A percentile compares a stretch with the other conserved stretches of the same genome.
Evolutionary conservation across 2,329 filamentous ascomycete genomes (phyloP).

Genomic region (Plectosphaerella cucumerina): DNA sequence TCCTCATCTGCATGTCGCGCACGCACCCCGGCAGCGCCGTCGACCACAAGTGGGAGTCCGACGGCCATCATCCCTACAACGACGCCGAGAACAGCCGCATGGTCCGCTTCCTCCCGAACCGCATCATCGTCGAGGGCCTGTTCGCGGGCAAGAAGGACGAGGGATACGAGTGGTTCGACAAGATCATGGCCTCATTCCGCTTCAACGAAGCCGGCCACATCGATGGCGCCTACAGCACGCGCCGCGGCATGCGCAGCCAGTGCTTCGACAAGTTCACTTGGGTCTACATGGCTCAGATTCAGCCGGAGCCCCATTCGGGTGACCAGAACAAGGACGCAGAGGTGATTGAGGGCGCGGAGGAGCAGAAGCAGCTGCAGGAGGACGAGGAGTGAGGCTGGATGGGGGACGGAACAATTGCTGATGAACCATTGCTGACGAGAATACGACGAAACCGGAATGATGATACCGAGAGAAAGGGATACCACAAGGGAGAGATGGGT

Average conservation of each 20-base stretch:
- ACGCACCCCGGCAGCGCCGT: constrained; percentile 27
- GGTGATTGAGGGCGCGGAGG: neutral
- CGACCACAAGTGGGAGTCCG: constrained; percentile 28
- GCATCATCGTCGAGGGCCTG: constrained; percentile 9
- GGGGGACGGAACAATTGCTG: too few species aligned
- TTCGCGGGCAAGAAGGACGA: constrained; percentile 1
- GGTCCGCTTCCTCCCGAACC: constrained; percentile 2
- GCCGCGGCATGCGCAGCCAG: constrained; percentile 8
- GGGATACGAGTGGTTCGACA: constrained; percentile 4
- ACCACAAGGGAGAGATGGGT: too few species aligned
- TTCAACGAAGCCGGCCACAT: constrained; percentile 8
- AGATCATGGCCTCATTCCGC: constrained; percentile 5
- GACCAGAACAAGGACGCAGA: neutral
- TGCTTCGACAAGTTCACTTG: constrained; percentile 27
- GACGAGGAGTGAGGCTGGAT: too few species aligned
- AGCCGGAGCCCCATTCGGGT: neutral
- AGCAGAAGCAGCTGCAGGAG: too few species aligned
- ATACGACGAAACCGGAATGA: too few species aligned
- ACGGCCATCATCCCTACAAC: constrained; percentile 2
- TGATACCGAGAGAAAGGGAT: too few species aligned
- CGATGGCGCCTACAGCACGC: constrained; percentile 10
- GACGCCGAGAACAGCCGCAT: neutral
- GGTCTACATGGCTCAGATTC: constrained; percentile 12
- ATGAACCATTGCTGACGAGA: too few species aligned
- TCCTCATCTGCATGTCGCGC: constrained; percentile 37